Evolutionary conservation across 2,329 filamentous ascomycete species (phyloP), one percentile per base, ranked within the genome.

Genomic region (Emergomyces pasteurianus): DNA sequence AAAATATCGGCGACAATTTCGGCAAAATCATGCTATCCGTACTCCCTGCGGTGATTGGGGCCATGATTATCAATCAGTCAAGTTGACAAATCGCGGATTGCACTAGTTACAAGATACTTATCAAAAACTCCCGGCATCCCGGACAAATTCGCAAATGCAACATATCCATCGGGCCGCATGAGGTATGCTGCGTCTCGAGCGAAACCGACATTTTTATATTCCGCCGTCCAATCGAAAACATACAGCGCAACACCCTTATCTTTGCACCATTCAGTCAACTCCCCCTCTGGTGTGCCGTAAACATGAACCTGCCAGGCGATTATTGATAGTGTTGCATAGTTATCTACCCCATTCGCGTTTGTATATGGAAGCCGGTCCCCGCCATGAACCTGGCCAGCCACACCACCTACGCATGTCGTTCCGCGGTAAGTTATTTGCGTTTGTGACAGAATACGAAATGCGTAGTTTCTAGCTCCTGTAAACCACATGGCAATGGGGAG

Each of bases 291-390:
- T 0, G 63, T 55, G 0, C 70, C 70, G 58, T 73, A 73, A 2
- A 72, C 67, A 62, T 72, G 71, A 26, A 73, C 60, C 36, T 73
- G 70, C 70, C 71, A 73, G 10, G 60, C 61, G 9, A 72, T 67
- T 3, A 65, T 18, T 23, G 52, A 54, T n/a, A 54, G 52, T 14
- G 52, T 38, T 5, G 31, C 52, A 12, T 42, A 36, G 21, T 56
- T 42, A 31, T 56, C 54, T 42, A 43, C 1, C 10, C 40, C 56
- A 10, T 43, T 42, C 12, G 38, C 38, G 18, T 21, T 56, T 14
- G 26, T 43, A 56, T 56, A 57, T 31, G 75, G 75, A 3, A 78
- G 70, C 16, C 81, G 75, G 65, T 81, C 77, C 1, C 80, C 80
- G 38, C 79, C 78, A 50, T 72, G 71, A 2, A 82, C 64, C 0